A percentile compares a stretch with the other conserved stretches of the same genome.
These are phyloP conservation scores for Sonneratia caseolaris DNA, from an alignment of 345 rosid genomes.

Conservation along the genomic window DNA sequence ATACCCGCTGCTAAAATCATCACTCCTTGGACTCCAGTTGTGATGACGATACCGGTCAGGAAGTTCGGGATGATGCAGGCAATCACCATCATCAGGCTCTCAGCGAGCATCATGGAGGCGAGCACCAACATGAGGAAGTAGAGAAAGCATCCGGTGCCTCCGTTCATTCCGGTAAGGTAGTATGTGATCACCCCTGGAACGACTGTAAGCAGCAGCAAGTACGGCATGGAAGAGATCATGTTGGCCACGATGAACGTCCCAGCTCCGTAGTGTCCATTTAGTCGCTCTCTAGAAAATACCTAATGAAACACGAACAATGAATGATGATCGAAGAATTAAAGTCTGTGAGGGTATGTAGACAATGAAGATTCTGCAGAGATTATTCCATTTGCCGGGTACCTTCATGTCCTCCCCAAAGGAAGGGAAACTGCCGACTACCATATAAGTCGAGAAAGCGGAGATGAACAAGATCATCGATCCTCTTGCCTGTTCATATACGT, in stretches of 20 bases:
- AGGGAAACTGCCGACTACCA: slow-evolving; percentile 5
- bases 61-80: slow-evolving; percentile 8
- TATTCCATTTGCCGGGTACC: background rate
- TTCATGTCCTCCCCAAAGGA: slow-evolving; percentile 6
- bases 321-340: too few relatives aligned
- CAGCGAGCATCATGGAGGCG: background rate
- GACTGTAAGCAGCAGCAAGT: background rate
- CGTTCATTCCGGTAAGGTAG: slow-evolving; percentile 3
- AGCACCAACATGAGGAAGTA: slow-evolving; percentile 1
- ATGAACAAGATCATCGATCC: slow-evolving; percentile 4
- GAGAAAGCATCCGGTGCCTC: background rate
- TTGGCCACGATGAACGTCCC: slow-evolving; percentile 1
- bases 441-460: slow-evolving; percentile 1
- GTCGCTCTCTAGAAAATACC: slow-evolving; percentile 7
- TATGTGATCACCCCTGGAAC: slow-evolving; percentile 5
- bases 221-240: slow-evolving; percentile 9
- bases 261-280: slow-evolving; percentile 9
- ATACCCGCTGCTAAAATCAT: slow-evolving; percentile 5
- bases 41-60: slow-evolving; percentile 3
- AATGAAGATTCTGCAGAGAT: too few relatives aligned
- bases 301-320: background rate
- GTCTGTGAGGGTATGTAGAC: too few relatives aligned
- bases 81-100: slow-evolving; percentile 11
- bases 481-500: background rate
- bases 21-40: background rate